Evolutionary conservation across 2,329 filamentous ascomycete genomes (phyloP).

Genomic region (Aspergillus pseudonomiae): DNA sequence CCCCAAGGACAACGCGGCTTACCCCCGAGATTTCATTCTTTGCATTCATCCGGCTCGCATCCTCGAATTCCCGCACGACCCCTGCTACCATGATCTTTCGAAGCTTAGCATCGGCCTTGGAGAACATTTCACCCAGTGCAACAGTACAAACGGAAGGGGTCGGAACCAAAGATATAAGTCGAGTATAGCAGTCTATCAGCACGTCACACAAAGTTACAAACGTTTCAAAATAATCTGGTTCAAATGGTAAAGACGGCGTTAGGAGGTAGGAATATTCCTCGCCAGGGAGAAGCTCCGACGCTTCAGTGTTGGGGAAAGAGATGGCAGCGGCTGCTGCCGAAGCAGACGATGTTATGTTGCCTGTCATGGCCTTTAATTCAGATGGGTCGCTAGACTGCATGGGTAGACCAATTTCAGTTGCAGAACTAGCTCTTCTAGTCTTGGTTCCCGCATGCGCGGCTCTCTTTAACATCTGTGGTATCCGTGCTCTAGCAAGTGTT

Average conservation of each 20-base stretch:
- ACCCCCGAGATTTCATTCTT: slow-evolving; percentile 83
- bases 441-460: slow-evolving; percentile 60
- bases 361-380: slow-evolving; percentile 51
- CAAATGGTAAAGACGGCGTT: slow-evolving; percentile 91
- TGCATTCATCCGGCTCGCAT: slow-evolving; percentile 73
- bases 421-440: slow-evolving; percentile 60
- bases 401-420: slow-evolving; percentile 61
- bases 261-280: slow-evolving; percentile 88
- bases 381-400: slow-evolving; percentile 53
- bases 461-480: slow-evolving; percentile 82
- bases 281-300: slow-evolving; percentile 69
- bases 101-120: slow-evolving; percentile 83
- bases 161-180: slow-evolving; percentile 74
- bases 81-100: slow-evolving; percentile 87
- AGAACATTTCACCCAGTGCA: slow-evolving; percentile 78
- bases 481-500: slow-evolving; percentile 73
- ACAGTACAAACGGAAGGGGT: slow-evolving; percentile 72
- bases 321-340: slow-evolving; percentile 40
- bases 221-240: slow-evolving; percentile 95
- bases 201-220: slow-evolving; percentile 96
- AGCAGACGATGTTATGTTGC: slow-evolving; percentile 42
- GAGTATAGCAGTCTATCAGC: slow-evolving; percentile 86
- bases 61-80: slow-evolving; percentile 90
- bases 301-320: slow-evolving; percentile 51
- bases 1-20: slow-evolving; percentile 85